Conservation (phyloP, 306 rosid genomes). For the Trifolium pratense region DNA sequence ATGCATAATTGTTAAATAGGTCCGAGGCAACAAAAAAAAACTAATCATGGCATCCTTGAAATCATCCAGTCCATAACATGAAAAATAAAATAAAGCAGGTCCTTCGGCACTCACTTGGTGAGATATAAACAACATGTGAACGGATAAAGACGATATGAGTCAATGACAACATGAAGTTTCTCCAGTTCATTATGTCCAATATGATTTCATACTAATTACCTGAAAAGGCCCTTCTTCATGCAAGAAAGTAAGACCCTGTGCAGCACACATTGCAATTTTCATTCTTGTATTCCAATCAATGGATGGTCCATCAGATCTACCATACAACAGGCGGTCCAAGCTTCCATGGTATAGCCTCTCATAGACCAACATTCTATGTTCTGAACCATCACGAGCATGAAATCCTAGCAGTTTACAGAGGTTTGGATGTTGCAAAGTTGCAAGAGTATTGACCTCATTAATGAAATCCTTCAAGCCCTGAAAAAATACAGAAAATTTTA, state of each 20-base stretch:
- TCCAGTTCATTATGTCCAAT: constrained; percentile 7
- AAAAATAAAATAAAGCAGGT: not conserved
- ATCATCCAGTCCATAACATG: not conserved
- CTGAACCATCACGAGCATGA: constrained; percentile 88
- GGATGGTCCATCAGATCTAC: constrained; percentile 91
- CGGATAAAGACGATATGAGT: constrained; percentile 13
- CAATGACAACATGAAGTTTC: not conserved
- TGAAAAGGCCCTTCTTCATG: constrained; percentile 99
- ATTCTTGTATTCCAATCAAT: constrained; percentile 98
- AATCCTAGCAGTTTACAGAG: constrained; percentile 95
- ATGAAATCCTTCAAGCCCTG: constrained; percentile 93
- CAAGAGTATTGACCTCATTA: constrained; percentile 74
- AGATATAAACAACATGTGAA: not conserved
- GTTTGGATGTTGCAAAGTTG: constrained; percentile 93
- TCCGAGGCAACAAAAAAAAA: constrained; percentile 1
- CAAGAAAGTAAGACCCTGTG: constrained; percentile 96
- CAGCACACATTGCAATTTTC: constrained; percentile 90
- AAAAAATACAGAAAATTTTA: constrained; percentile 33
- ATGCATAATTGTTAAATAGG: constrained; percentile 18
- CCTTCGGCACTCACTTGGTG: no score
- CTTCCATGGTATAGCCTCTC: constrained; percentile 96
- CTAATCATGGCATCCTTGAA: not conserved
- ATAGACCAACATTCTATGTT: constrained; percentile 80
- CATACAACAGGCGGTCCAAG: constrained; percentile 80
- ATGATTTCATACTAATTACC: constrained; percentile 53